Base-by-base conservation (phyloP, 768 basidiomycete species). In the Tylopilus cervinicoccineus region DNA sequence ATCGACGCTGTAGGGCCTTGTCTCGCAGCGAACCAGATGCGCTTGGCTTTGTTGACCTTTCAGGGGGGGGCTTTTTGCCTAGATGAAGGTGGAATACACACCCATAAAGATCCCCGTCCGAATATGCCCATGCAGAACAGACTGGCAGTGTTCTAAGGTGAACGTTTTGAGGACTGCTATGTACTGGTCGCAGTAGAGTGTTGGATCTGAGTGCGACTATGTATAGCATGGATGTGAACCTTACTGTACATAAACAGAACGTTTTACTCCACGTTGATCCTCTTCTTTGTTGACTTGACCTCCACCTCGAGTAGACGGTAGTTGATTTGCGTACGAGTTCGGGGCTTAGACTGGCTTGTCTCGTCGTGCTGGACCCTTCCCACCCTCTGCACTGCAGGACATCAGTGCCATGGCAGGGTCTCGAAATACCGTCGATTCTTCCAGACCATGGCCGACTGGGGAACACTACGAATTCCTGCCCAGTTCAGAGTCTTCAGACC, bases 401-500 rank as follows among this genome's bases (percentile, higher is more conserved):
- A 33, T 40, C 40, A 23, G 42, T 19, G 38, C 45, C 48, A 66
- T 68, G 66, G 22, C 47, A 26, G 45, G 13, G 29, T 41, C 50
- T 54, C 52, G 34, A 36, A 43, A 47, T 26, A 42, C 51, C 33
- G 41, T 56, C 19, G 42, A 42, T 33, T 50, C 50, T 50, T 53
- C 52, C 40, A 54, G 42, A 43, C 40, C 47, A 45, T 39, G 53
- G 45, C 53, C 53, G 28, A 32, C 61, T 20, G 53, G 22, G n/a
- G 66, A 58, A 70, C 71, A 70, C 49, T 76, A 75, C 64, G 76
- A 78, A 54, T 72, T 71, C 59, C 66, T 71, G 28, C 68, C 70
- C 45, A 70, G 72, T 58, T 70, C 69, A 24, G 77, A 77, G 61
- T 72, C 72, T 58, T 70, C 69, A 24, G 77, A 77, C 61, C 72